Evolutionary conservation across 345 rosid genomes (phyloP).

Genomic region (Ricinus communis): DNA sequence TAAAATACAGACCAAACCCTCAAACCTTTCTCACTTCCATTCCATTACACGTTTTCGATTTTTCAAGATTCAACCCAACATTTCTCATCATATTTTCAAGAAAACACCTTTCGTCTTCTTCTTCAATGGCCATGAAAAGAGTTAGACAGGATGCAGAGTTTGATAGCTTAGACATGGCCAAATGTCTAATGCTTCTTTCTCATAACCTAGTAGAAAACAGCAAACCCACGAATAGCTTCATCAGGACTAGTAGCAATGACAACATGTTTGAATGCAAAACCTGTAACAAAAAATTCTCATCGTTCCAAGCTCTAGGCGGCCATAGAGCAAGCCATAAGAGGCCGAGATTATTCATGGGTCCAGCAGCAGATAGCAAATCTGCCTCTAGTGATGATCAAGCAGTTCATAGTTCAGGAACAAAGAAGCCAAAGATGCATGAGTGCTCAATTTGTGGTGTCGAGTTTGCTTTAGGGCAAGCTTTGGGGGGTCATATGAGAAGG

Average conservation of each 20-base stretch:
- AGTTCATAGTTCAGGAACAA: neutral
- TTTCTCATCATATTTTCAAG: too few species aligned
- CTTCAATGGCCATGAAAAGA: slow-evolving; percentile 42
- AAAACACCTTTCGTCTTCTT: neutral
- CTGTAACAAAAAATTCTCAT: slow-evolving; percentile 56
- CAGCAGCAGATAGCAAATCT: neutral
- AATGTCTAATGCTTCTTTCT: slow-evolving; percentile 45
- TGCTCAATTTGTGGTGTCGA: slow-evolving; percentile 64
- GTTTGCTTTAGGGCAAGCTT: slow-evolving; percentile 66
- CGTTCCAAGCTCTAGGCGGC: slow-evolving; percentile 79
- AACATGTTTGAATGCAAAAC: slow-evolving; percentile 61
- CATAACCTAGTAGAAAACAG: slow-evolving; percentile 25
- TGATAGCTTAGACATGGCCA: slow-evolving; percentile 46
- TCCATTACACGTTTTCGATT: neutral
- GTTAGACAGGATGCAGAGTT: slow-evolving; percentile 38
- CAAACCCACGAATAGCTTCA: slow-evolving; percentile 12
- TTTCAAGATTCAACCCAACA: neutral
- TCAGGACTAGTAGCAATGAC: neutral
- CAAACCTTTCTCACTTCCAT: neutral
- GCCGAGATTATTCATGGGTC: slow-evolving; percentile 29
- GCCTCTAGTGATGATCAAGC: neutral
- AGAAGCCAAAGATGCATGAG: slow-evolving; percentile 39
- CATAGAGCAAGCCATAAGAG: slow-evolving; percentile 78
- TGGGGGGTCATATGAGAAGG: slow-evolving; percentile 80
- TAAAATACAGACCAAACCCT: neutral